phyloP scores from a whole-genome alignment of 192 early-diverging fungal genomes.

The Coemansia sp. region DNA sequence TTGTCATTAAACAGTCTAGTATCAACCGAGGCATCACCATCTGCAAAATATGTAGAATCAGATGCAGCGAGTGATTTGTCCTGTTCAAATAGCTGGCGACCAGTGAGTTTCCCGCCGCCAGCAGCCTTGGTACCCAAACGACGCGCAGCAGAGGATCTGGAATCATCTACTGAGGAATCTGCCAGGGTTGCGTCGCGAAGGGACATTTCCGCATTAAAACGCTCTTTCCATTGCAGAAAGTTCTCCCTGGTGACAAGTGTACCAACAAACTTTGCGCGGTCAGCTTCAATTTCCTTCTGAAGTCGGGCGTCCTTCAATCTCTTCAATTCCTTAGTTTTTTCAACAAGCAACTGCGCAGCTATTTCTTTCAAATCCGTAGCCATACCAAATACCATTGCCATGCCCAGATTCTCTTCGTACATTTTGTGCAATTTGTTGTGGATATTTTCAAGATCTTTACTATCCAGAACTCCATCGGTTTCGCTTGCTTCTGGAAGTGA shows the following conservation, averaged over 20 bases:
- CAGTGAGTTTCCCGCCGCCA: conserved; percentile 54
- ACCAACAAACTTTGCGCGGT: conserved; percentile 74
- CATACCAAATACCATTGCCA: conserved; percentile 91
- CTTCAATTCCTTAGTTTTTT: conserved; percentile 56
- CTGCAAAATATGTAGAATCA: conserved; percentile 77
- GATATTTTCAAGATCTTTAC: conserved; percentile 33
- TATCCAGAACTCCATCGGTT: conserved; percentile 51
- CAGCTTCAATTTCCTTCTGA: conserved; percentile 68
- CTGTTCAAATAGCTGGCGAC: conserved; percentile 89
- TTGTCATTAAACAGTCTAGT: conserved; percentile 65
- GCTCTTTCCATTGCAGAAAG: conserved; percentile 76
- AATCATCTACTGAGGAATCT: not conserved
- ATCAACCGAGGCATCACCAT: conserved; percentile 86
- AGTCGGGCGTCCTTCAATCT: conserved; percentile 54
- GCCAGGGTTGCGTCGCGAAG: not conserved
- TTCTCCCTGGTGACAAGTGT: conserved; percentile 76
- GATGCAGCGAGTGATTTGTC: conserved; percentile 80
- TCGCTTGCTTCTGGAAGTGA: conserved; percentile 27
- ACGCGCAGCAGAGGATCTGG: conserved; percentile 32
- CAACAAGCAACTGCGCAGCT: conserved; percentile 60
- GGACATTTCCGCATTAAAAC: conserved; percentile 72
- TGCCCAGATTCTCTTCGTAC: conserved; percentile 75
- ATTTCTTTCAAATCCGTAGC: conserved; percentile 72
- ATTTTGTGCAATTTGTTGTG: conserved; percentile 28
- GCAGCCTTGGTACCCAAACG: conserved; percentile 40